Percentiles rank a stretch among this genome's conserved stretches.
phyloP scores from a whole-genome alignment of 2,329 filamentous ascomycete species.

The Hortaea sp. region DNA sequence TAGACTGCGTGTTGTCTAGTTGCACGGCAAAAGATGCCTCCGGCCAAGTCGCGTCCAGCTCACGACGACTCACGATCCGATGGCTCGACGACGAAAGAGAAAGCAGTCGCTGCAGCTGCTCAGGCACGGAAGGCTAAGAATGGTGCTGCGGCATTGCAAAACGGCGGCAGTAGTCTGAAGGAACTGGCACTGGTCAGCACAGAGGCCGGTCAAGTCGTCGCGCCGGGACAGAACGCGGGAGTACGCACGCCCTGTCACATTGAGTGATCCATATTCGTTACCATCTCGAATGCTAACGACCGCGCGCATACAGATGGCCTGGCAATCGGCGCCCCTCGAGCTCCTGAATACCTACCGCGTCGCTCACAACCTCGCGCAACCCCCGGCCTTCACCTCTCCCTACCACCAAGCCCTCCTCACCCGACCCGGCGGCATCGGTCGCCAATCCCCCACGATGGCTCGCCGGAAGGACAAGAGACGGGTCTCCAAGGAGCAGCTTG shows the following conservation, averaged over 20 bases:
- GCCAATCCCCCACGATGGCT: conserved; percentile 67
- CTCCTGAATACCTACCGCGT: conserved; percentile 67
- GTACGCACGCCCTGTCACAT: conserved; percentile 4
- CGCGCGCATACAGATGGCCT: conserved; percentile 41
- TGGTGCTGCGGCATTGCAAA: conserved; percentile 10
- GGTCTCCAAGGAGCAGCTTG: conserved; percentile 63
- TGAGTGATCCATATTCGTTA: background rate
- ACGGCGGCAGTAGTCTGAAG: conserved; percentile 17
- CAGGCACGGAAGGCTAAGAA: conserved; percentile 30
- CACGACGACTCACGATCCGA: conserved; percentile 27
- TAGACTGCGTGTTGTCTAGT: background rate
- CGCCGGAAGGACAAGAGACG: conserved; percentile 53
- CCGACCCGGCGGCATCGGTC: conserved; percentile 44
- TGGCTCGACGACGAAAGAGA: conserved; percentile 30
- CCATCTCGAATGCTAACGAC: background rate
- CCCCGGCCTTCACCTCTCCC: conserved; percentile 54
- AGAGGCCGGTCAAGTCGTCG: conserved; percentile 9
- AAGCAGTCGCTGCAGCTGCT: conserved; percentile 28
- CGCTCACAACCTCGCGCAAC: conserved; percentile 60
- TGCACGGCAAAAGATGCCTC: conserved; percentile 10
- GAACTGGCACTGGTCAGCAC: conserved; percentile 17
- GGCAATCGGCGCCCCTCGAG: conserved; percentile 56
- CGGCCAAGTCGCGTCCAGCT: conserved; percentile 21
- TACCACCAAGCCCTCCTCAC: conserved; percentile 41
- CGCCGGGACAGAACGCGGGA: conserved; percentile 8